Base-by-base conservation (phyloP, 257 asterid species). In the Orobanche coerulescens region DNA sequence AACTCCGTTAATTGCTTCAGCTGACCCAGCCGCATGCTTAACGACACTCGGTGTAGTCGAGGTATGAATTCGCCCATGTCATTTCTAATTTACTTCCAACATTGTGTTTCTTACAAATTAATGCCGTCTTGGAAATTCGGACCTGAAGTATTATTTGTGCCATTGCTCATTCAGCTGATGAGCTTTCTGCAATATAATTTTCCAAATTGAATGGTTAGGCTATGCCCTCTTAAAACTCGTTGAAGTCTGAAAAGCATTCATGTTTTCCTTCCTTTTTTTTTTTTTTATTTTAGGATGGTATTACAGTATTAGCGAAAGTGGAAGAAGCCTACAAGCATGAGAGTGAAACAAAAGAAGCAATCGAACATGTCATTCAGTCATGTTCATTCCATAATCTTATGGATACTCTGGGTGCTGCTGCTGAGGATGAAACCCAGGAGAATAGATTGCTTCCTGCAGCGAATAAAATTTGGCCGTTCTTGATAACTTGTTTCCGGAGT, bases 401-500 rank as follows among this genome's bases (percentile, higher is more conserved):
- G 49, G 97, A 93, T 70, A 72, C 81, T 55, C 75, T 86, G 43
- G 87, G 76, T 61, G 84, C 82, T 61, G 84, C 82, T 61, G 73
- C 83, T 39, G 88, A 75, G 78, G 97, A 89, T 76, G 97, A 83
- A 75, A 67, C 84, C 62, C 73, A 51, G 14, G 99, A 89, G 73
- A 89, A 84, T 62, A 73, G 91, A 78, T 74, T 85, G 75, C 96
- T 93, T 73, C 99, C 99, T 58, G 97, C 99, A 39, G 71, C 81
- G 83, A 93, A 93, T 67, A 89, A 86, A 81, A 81, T 86, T n/a
- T 93, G 99, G 99, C 97, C 97, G 18, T 93, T 75, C 74, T 75
- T 93, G 69, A 82, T 89, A 54, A 64, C 92, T 57, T 93, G 97
- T 67, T 76, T 93, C 57, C 87, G 76, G 69, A 87, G 78, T 44